phyloP scores from a whole-genome alignment of 1,284 basidiomycete genomes.

The Microbotryomycetes sp. region DNA sequence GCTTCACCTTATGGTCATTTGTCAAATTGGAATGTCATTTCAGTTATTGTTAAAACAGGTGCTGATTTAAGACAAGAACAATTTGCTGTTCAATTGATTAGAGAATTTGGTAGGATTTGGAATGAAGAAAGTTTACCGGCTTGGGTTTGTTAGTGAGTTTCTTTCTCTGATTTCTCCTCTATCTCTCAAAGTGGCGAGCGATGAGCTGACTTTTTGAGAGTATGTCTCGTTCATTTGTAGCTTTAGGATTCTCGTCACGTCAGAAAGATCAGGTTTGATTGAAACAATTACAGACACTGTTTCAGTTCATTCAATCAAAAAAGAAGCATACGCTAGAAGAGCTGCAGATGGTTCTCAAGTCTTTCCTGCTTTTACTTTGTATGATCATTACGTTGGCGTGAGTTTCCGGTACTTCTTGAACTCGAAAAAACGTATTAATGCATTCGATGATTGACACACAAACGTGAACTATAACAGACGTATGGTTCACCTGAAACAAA shows the following conservation, averaged over 20 bases:
- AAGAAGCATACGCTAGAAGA: slow-evolving; percentile 67
- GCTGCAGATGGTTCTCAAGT: slow-evolving; percentile 27
- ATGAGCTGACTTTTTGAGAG: neutral
- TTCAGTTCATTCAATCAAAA: slow-evolving; percentile 98
- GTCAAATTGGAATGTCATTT: slow-evolving; percentile 65
- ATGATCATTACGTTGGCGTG: slow-evolving; percentile 83
- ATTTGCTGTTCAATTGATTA: slow-evolving; percentile 90
- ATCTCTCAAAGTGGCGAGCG: neutral
- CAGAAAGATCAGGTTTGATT: slow-evolving; percentile 83
- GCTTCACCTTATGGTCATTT: slow-evolving; percentile 93
- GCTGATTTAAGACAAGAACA: slow-evolving; percentile 97
- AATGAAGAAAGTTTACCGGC: slow-evolving; percentile 81
- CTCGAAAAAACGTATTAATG: too few species aligned
- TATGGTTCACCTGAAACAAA: slow-evolving; percentile 83
- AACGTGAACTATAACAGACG: slow-evolving; percentile 59
- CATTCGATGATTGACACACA: too few species aligned
- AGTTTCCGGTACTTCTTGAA: slow-evolving; percentile 39
- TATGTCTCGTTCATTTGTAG: slow-evolving; percentile 36
- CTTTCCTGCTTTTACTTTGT: slow-evolving; percentile 54
- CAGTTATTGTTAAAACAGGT: slow-evolving; percentile 97
- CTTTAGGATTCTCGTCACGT: slow-evolving; percentile 86
- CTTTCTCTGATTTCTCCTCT: neutral
- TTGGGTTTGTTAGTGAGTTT: slow-evolving; percentile 82
- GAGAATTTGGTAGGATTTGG: slow-evolving; percentile 90
- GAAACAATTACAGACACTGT: slow-evolving; percentile 96